A percentile compares a stretch with the other conserved stretches of the same genome.
Conservation (phyloP, 768 basidiomycete genomes). For the Tylopilus sp. region DNA sequence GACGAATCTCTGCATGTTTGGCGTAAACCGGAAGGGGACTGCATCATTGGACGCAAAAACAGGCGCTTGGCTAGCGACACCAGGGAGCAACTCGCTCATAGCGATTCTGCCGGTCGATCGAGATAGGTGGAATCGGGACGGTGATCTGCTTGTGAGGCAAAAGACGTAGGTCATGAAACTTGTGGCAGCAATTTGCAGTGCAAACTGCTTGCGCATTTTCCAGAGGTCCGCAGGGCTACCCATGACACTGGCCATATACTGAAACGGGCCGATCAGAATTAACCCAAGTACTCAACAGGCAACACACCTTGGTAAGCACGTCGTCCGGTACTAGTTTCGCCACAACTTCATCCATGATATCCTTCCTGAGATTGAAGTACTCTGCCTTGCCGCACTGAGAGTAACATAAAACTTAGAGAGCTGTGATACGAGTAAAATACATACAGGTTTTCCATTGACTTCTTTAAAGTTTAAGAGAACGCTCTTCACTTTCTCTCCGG, state of each 20-base stretch:
- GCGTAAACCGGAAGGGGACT: slow-evolving; percentile 96
- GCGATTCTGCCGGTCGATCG: slow-evolving; percentile 86
- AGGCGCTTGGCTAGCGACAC: slow-evolving; percentile 47
- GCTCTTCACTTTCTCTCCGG: slow-evolving; percentile 79
- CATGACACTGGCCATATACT: slow-evolving; percentile 95
- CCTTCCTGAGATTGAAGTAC: slow-evolving; percentile 70
- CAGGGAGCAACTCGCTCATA: slow-evolving; percentile 90
- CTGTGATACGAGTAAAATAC: slow-evolving; percentile 6
- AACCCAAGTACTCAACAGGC: neutral
- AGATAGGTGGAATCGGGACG: slow-evolving; percentile 83
- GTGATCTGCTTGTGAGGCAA: slow-evolving; percentile 78
- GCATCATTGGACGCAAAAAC: slow-evolving; percentile 78
- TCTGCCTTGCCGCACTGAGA: slow-evolving; percentile 58
- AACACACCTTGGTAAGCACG: slow-evolving; percentile 70
- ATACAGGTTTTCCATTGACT: slow-evolving; percentile 40
- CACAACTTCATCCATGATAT: slow-evolving; percentile 84
- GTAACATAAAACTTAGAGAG: neutral
- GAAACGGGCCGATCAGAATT: neutral
- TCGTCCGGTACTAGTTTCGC: slow-evolving; percentile 89
- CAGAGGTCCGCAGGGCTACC: slow-evolving; percentile 79
- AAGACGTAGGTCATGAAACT: slow-evolving; percentile 93
- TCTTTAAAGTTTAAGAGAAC: slow-evolving; percentile 59
- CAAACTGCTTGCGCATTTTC: slow-evolving; percentile 97
- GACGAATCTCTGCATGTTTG: slow-evolving; percentile 92
- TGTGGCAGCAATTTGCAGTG: slow-evolving; percentile 79